Evolutionary conservation across 2,329 filamentous ascomycete genomes (phyloP), one percentile per base, ranked within the genome.

Genomic region (Akanthomyces dipterigenus): DNA sequence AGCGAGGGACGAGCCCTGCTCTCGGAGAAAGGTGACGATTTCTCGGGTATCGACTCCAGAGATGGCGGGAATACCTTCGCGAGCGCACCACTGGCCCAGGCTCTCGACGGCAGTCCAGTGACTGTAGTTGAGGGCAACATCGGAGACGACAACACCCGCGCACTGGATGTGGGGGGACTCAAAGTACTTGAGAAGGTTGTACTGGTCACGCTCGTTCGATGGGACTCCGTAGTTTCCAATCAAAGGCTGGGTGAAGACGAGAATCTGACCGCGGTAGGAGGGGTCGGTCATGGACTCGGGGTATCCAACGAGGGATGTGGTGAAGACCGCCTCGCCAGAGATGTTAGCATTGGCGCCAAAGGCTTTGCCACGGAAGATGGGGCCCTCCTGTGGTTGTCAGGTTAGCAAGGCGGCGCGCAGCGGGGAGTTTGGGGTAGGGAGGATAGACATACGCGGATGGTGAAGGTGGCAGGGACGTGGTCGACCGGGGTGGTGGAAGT

Each of bases 141-240:
- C 95, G 69, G 93, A 91, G 59, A 99, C 95, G 51, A 99, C 93
- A 56, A 99, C 89, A 76, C 93, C 95, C 64, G 90, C 90, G 63
- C 93, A 96, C 81, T 99, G 95, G 67, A 99, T 93, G 78, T 98
- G 91, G 58, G 95, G 95, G 31, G 92, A 97, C 79, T 99, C 95
- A 71, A 99, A 99, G 82, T 98, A 96, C 80, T 95, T 95, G 74
- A 98, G 83, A 63, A 99, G 85, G 69, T 95, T 95, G 76, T 87
- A 90, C 76, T 93, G 80, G 76, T 99, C 95, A 66, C 91, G 88
- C 70, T 87, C 84, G 65, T 82, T 86, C 36, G 92, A 96, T 18
- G 95, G 95, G 20, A 99, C 93, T 69, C 95, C 95, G 74, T 99
- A 99, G 84, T 99, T 99, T 73, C 95, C 95, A 71, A 99, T 97